A percentile compares a stretch with the other conserved stretches of the same genome.
Evolutionary conservation across 2,329 filamentous ascomycete genomes (phyloP).

Genomic region (Fonsecaea erecta): DNA sequence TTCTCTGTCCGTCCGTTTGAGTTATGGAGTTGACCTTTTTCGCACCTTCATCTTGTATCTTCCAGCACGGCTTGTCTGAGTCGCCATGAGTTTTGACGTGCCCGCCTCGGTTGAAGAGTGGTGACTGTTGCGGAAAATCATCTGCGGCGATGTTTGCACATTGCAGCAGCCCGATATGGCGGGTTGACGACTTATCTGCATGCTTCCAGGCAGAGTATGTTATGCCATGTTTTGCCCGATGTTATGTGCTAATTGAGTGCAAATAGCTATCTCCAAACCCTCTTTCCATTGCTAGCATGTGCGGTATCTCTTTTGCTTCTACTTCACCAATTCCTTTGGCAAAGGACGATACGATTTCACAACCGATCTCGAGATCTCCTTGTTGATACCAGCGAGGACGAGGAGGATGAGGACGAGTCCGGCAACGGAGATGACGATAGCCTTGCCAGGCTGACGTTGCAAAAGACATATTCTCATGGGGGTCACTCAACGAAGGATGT

Average conservation of each 20-base stretch:
- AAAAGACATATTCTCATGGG: constrained; percentile 57
- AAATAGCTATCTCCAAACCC: constrained; percentile 74
- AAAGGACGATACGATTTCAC: constrained; percentile 10
- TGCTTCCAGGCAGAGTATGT: constrained; percentile 65
- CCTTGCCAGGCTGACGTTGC: constrained; percentile 57
- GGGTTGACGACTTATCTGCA: constrained; percentile 63
- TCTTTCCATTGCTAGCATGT: constrained; percentile 76
- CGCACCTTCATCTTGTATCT: neutral
- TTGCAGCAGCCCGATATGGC: constrained; percentile 64
- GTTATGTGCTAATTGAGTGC: constrained; percentile 9
- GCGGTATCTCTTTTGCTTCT: constrained; percentile 65
- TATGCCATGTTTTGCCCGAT: neutral
- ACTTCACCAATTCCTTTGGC: constrained; percentile 13
- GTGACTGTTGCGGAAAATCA: constrained; percentile 25
- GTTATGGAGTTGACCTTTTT: neutral
- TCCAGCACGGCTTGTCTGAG: neutral
- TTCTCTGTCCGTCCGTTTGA: neutral
- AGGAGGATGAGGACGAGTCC: constrained; percentile 64
- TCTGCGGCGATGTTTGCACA: constrained; percentile 56
- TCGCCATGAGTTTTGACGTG: constrained; percentile 21
- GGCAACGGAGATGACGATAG: constrained; percentile 57
- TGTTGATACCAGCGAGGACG: constrained; percentile 61
- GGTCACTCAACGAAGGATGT: constrained; percentile 65
- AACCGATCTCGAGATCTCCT: constrained; percentile 38
- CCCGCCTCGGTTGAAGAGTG: constrained; percentile 18